Evolutionary conservation across 371 early-diverging fungal genomes (phyloP), one percentile per base, ranked within the genome.

Genomic region (Saksenaea oblongispora): DNA sequence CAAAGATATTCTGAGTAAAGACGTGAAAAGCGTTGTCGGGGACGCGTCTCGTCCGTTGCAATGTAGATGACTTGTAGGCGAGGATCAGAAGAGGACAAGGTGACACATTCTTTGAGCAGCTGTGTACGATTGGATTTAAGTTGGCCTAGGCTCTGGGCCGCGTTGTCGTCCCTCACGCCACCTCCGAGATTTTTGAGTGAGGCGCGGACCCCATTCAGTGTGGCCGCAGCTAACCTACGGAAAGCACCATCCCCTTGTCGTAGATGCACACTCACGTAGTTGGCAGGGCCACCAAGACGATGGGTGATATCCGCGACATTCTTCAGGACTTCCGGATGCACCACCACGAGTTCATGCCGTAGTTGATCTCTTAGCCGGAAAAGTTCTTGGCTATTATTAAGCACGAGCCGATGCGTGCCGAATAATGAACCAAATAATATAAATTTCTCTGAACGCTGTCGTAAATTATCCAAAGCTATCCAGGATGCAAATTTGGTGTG

Each of bases 231-330:
- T 14, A 61, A 37, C 15, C 60, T 54, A 27, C 66, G 69, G 54
- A 82, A 82, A 2, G 70, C 70, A 22, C 84, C 84, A 61, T 80
- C 81, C 2, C 82, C 84, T 14, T 69, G 70, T n/a, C 85, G 73
- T n/a, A 82, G 47, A 47, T 85, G 85, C 8, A 76, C 72, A 53
- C 80, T 77, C 1, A 75, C 69, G 59, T 71, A 85, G 2, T 66
- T 56, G 8, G 69, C 75, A 14, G 67, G 70, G 2, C 82, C 85
- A 34, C 85, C 84, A 0, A 85, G 64, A 22, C 44, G 34, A 0
- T 66, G 34, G 9, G 76, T 54, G 1, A 82, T 60, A 2, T 61
- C 53, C 5, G 74, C 60, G 0, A 75, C 71, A 24, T 72, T 63
- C 11, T 71, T 41, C 8, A 66, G 56, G 1, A 82, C 79, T 8